phyloP scores from a whole-genome alignment of 768 basidiomycete genomes.

The Lactarius akahatsu region DNA sequence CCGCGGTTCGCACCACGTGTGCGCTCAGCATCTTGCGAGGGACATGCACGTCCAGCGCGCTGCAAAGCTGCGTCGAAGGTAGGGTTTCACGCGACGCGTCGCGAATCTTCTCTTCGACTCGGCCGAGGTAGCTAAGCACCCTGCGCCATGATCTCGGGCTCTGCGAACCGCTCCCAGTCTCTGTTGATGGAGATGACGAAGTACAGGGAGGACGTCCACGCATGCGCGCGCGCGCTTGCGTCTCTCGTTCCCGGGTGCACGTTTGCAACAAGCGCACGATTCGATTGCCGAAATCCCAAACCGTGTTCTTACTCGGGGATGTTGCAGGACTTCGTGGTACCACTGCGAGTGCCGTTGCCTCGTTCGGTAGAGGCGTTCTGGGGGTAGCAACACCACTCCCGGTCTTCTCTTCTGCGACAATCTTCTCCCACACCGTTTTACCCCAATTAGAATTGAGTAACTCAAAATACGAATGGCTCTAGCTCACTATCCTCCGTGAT shows the following conservation, averaged over 20 bases:
- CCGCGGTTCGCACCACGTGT: not conserved
- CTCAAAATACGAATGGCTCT: conserved; percentile 5
- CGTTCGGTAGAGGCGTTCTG: no score
- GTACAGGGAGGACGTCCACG: conserved; percentile 13
- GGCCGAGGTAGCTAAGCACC: conserved; percentile 13
- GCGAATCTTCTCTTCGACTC: conserved; percentile 3
- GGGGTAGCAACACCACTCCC: no score
- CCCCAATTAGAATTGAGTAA: conserved; percentile 8
- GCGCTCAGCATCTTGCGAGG: conserved; percentile 1
- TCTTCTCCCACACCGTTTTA: conserved; percentile 5
- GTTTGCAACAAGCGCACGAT: conserved; percentile 15
- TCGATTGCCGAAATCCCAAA: conserved; percentile 2
- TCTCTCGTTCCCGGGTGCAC: conserved; percentile 9
- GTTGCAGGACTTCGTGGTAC: no score
- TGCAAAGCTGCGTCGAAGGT: conserved; percentile 9
- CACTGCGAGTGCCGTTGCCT: no score
- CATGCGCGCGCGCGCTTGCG: not conserved
- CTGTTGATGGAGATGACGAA: conserved; percentile 10
- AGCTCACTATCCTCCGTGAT: conserved; percentile 12
- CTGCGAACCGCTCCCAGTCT: conserved; percentile 11
- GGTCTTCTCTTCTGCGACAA: no score
- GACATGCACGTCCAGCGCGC: conserved; percentile 21
- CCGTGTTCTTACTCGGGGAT: no score
- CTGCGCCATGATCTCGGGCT: conserved; percentile 6
- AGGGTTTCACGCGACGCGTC: not conserved